Base-by-base conservation (phyloP, 345 rosid genomes). In the Aurinia saxatilis region DNA sequence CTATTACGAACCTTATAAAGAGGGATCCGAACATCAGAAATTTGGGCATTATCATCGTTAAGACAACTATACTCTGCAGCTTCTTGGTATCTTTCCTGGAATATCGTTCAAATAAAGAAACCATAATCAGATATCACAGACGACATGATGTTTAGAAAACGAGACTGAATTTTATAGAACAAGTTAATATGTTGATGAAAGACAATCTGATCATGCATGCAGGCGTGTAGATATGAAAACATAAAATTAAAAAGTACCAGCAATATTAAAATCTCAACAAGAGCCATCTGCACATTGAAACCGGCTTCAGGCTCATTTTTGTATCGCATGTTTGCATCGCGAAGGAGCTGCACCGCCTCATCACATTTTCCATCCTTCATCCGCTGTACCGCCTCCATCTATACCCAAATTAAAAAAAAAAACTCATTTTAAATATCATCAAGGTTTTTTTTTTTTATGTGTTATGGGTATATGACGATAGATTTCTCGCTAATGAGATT, bases 241-340 rank as follows among this genome's bases (percentile, higher is more conserved):
- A 27, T 34, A 60, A 1, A 9, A 29, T 5, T 5, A 11, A 25
- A 1, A 47, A 13, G 10, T 46, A 82, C 90, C 86, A 73, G 80
- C 50, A 74, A 67, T 30, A 87, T 84, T 42, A 87, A 75, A 46
- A 87, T 70, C 40, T 87, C 84, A 2, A 79, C 83, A 41, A 86
- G 72, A 18, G 78, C 75, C 87, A 86, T 82, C 54, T 75, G 85
- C 29, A 79, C 71, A 46, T 77, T 35, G 50, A 76, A 82, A 29
- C 77, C 82, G 34, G 82, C 69, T 63, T 82, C 84, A 10, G 81
- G 67, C 63, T 79, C 80, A 13, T 68, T 23, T 65, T 57, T 37
- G 73, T 59, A 72, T 8, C 38, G 50, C 23, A 52, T 18, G 54
- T 57, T 71, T 18, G 79, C 84, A 2, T 71, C 54, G 46, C 60